A percentile compares a stretch with the other conserved stretches of the same genome.
Evolutionary conservation across 371 early-diverging fungal genomes (phyloP).

Genomic region (Mucor mucedo): DNA sequence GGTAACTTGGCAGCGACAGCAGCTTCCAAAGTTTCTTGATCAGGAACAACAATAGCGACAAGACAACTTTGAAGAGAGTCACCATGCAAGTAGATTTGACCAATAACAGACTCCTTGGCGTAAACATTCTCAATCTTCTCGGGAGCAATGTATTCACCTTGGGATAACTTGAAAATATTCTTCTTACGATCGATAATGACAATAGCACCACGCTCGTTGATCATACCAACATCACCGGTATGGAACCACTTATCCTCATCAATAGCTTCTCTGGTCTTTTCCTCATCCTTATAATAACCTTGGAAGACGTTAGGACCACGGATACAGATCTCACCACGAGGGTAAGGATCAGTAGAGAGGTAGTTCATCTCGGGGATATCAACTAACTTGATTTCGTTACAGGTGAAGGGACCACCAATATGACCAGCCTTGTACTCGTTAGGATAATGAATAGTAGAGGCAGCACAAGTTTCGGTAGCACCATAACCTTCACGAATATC

Average conservation of each 20-base stretch:
- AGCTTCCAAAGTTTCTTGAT: conserved; percentile 57
- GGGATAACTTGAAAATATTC: conserved; percentile 95
- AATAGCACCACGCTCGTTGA: conserved; percentile 69
- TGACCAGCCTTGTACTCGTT: conserved; percentile 67
- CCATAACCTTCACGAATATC: conserved; percentile 89
- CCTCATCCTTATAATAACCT: conserved; percentile 86
- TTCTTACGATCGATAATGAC: conserved; percentile 96
- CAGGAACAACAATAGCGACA: conserved; percentile 90
- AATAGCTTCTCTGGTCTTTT: conserved; percentile 81
- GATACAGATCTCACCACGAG: conserved; percentile 91
- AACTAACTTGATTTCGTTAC: conserved; percentile 82
- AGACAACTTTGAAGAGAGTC: conserved; percentile 81
- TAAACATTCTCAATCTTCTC: conserved; percentile 91
- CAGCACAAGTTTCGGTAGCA: conserved; percentile 83
- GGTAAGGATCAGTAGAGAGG: conserved; percentile 75
- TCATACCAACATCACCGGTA: conserved; percentile 89
- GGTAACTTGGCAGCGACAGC: conserved; percentile 51
- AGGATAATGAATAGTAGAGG: conserved; percentile 52
- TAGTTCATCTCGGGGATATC: conserved; percentile 92
- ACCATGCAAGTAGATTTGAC: conserved; percentile 82
- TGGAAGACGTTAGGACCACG: conserved; percentile 83
- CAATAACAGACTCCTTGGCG: conserved; percentile 58
- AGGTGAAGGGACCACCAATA: conserved; percentile 73
- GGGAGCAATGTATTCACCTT: conserved; percentile 97
- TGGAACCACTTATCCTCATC: conserved; percentile 90